phyloP scores from a whole-genome alignment of 805 yeast genomes.

The Teunomyces aglyptinius region DNA sequence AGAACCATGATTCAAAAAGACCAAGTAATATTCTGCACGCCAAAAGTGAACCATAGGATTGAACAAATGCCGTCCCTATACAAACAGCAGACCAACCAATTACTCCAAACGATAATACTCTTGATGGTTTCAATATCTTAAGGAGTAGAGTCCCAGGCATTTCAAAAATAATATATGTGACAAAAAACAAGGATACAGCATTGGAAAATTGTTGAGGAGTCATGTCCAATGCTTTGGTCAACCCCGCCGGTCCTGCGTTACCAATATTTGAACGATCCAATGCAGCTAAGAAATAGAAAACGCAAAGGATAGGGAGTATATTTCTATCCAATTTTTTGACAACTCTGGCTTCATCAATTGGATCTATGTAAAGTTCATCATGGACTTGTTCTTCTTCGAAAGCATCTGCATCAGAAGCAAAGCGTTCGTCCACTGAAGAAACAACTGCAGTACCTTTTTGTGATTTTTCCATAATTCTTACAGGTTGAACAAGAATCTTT shows the following conservation, averaged over 20 bases:
- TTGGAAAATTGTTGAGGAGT: slow-evolving; percentile 39
- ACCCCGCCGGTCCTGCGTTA: slow-evolving; percentile 56
- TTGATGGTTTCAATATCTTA: slow-evolving; percentile 32
- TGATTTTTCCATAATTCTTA: neutral
- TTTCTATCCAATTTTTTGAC: slow-evolving; percentile 42
- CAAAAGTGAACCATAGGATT: slow-evolving; percentile 40
- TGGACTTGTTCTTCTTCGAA: neutral
- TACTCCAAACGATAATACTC: slow-evolving; percentile 28
- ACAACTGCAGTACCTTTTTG: neutral
- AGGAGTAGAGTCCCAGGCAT: slow-evolving; percentile 35
- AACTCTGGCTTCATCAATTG: slow-evolving; percentile 27
- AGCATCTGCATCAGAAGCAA: neutral
- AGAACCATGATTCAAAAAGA: slow-evolving; percentile 50
- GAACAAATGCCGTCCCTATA: slow-evolving; percentile 42
- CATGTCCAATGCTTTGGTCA: slow-evolving; percentile 39
- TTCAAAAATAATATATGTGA: slow-evolving; percentile 45
- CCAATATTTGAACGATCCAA: slow-evolving; percentile 60
- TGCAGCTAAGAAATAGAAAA: slow-evolving; percentile 45
- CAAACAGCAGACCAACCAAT: slow-evolving; percentile 42
- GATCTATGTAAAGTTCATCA: slow-evolving; percentile 14
- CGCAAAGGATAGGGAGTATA: slow-evolving; percentile 42
- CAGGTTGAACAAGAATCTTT: neutral
- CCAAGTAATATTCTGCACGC: slow-evolving; percentile 52
- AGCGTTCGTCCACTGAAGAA: neutral
- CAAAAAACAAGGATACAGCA: slow-evolving; percentile 46